phyloP scores from a whole-genome alignment of 2,329 filamentous ascomycete species.

The Diaporthe helianthi region DNA sequence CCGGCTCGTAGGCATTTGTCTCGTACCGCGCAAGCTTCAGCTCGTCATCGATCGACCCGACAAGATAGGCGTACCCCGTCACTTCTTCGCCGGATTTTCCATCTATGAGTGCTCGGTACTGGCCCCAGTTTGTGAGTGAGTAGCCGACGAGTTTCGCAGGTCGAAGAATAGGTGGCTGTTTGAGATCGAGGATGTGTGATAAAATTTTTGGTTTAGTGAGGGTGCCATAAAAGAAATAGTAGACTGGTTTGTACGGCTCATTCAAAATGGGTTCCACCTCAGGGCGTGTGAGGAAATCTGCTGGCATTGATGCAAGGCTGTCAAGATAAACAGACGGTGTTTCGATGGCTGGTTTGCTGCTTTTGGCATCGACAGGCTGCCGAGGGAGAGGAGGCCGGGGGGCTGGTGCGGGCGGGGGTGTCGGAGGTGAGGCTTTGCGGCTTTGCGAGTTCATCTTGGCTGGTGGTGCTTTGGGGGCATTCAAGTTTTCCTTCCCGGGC shows the following conservation, averaged over 20 bases:
- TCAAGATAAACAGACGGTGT: neutral
- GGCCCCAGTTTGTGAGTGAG: neutral
- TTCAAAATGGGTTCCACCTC: neutral
- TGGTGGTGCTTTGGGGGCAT: neutral
- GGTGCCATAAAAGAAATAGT: conserved; percentile 7
- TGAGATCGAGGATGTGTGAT: neutral
- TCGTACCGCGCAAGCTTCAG: neutral
- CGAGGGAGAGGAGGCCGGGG: neutral
- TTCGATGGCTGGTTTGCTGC: neutral
- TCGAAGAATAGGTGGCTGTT: neutral
- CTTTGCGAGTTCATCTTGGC: neutral
- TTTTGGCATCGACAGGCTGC: neutral
- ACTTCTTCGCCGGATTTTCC: neutral
- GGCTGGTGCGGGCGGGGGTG: neutral
- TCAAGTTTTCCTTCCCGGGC: too few relatives aligned
- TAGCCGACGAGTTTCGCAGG: neutral
- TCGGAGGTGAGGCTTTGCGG: neutral
- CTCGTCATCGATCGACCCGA: neutral
- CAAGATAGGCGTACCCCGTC: neutral
- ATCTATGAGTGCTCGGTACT: neutral
- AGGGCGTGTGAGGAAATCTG: neutral
- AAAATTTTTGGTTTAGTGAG: neutral
- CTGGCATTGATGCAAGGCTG: neutral
- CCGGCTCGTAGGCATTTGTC: neutral
- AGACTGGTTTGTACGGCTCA: neutral